Evolutionary conservation across 805 yeast species (phyloP).

Genomic region (Komagataella ulmi): DNA sequence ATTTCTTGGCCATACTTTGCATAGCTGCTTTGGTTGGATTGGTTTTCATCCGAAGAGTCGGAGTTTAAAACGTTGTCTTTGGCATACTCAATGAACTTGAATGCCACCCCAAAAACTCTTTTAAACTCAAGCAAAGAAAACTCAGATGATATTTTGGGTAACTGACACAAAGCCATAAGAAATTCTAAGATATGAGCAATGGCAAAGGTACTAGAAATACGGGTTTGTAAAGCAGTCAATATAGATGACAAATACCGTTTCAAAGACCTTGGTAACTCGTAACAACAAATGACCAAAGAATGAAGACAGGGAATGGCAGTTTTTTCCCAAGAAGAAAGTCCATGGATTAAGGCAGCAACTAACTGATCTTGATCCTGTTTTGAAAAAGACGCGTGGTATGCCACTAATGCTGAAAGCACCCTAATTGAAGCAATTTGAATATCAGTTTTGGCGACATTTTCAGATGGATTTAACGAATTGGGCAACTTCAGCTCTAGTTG

Average conservation of each 20-base stretch:
- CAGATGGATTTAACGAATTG: constrained; percentile 23
- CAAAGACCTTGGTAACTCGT: constrained; percentile 64
- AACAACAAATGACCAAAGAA: constrained; percentile 64
- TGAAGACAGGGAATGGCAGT: constrained; percentile 72
- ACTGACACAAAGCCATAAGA: constrained; percentile 46
- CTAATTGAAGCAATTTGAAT: constrained; percentile 54
- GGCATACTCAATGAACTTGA: constrained; percentile 65
- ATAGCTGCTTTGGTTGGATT: constrained; percentile 3
- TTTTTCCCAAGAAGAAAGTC: constrained; percentile 63
- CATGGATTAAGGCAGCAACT: constrained; percentile 43
- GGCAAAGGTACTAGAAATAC: constrained; percentile 57
- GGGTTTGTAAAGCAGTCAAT: constrained; percentile 59
- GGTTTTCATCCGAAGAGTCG: background rate
- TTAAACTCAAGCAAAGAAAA: constrained; percentile 68
- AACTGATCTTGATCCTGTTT: constrained; percentile 52
- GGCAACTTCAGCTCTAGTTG: constrained; percentile 43
- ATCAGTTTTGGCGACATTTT: constrained; percentile 38
- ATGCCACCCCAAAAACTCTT: constrained; percentile 72
- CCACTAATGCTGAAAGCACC: constrained; percentile 46
- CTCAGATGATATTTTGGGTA: constrained; percentile 55
- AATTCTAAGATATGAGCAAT: constrained; percentile 69
- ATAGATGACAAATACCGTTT: constrained; percentile 58
- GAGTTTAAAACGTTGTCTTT: constrained; percentile 22
- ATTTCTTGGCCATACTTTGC: constrained; percentile 32
- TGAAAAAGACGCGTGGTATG: constrained; percentile 40